Percentiles rank a stretch among this genome's conserved stretches.
Conservation (phyloP, 2,329 filamentous ascomycete species). For the Epichloe sp. region DNA sequence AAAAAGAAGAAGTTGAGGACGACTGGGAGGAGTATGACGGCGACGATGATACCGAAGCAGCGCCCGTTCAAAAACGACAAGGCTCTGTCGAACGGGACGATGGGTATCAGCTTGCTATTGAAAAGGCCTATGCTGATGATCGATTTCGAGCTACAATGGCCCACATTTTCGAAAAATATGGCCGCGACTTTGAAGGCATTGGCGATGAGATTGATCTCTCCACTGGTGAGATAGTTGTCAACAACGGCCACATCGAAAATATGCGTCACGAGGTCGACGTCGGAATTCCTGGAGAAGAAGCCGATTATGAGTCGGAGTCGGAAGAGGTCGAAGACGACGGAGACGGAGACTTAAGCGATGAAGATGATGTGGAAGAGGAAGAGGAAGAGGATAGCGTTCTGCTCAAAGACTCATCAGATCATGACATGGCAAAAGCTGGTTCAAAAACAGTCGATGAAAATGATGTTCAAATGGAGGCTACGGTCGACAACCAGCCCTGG, state of each 20-base stretch:
- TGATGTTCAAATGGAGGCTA: slow-evolving; percentile 5
- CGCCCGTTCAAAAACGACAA: slow-evolving; percentile 33
- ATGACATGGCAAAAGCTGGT: slow-evolving; percentile 5
- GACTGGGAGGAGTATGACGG: slow-evolving; percentile 12
- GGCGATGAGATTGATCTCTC: slow-evolving; percentile 82
- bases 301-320: not conserved
- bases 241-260: slow-evolving; percentile 70
- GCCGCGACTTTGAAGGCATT: slow-evolving; percentile 65
- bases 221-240: slow-evolving; percentile 70
- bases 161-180: slow-evolving; percentile 80
- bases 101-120: slow-evolving; percentile 44
- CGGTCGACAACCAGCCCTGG: slow-evolving; percentile 4
- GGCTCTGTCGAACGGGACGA: slow-evolving; percentile 36
- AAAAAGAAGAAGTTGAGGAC: not conserved
- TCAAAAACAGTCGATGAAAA: slow-evolving; percentile 1
- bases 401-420: slow-evolving; percentile 19
- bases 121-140: slow-evolving; percentile 52
- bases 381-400: slow-evolving; percentile 22
- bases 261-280: slow-evolving; percentile 44
- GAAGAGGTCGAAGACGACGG: slow-evolving; percentile 5
- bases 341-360: slow-evolving; percentile 8
- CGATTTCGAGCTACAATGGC: slow-evolving; percentile 77
- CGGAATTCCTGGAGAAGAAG: slow-evolving; percentile 13
- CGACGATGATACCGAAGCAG: slow-evolving; percentile 33
- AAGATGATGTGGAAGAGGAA: slow-evolving; percentile 2